These are phyloP conservation scores for Mycosphaerella arachidis DNA, from an alignment of 2,329 filamentous ascomycete species.

Conservation along the genomic window DNA sequence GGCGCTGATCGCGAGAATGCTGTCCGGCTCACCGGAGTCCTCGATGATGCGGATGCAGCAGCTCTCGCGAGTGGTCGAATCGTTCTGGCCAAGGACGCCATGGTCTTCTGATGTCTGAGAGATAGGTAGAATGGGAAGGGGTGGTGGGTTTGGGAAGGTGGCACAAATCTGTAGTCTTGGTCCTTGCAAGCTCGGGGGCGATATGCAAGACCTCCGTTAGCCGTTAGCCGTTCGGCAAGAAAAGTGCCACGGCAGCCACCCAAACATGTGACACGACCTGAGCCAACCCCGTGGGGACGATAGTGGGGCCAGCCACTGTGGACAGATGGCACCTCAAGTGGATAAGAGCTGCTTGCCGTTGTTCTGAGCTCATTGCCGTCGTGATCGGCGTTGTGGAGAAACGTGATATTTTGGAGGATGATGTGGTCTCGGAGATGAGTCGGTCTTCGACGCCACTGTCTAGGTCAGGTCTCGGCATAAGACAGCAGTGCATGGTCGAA, in stretches of 20 bases:
- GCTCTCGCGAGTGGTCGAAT: constrained; percentile 33
- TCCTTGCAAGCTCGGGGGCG: not conserved
- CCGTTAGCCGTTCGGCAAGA: constrained; percentile 4
- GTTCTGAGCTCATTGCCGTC: not conserved
- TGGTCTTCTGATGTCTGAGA: constrained; percentile 6
- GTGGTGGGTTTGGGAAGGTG: not conserved
- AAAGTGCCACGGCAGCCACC: not conserved
- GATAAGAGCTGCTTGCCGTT: not conserved
- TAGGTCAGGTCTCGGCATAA: no score
- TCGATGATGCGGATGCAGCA: constrained; percentile 21
- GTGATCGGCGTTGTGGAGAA: not conserved
- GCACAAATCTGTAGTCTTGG: not conserved
- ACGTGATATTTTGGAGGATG: no score
- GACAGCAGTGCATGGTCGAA: no score
- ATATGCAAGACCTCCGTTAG: not conserved
- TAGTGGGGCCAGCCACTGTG: not conserved
- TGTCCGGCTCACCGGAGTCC: constrained; percentile 15
- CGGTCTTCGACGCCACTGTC: not conserved
- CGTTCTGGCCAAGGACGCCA: constrained; percentile 32
- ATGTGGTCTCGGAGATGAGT: not conserved
- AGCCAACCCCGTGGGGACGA: not conserved
- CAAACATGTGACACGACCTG: not conserved
- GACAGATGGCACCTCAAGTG: not conserved
- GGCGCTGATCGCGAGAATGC: constrained; percentile 15
- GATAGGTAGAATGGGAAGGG: not conserved